phyloP scores from a whole-genome alignment of 345 rosid genomes.

The Chamaenerion angustifolium region DNA sequence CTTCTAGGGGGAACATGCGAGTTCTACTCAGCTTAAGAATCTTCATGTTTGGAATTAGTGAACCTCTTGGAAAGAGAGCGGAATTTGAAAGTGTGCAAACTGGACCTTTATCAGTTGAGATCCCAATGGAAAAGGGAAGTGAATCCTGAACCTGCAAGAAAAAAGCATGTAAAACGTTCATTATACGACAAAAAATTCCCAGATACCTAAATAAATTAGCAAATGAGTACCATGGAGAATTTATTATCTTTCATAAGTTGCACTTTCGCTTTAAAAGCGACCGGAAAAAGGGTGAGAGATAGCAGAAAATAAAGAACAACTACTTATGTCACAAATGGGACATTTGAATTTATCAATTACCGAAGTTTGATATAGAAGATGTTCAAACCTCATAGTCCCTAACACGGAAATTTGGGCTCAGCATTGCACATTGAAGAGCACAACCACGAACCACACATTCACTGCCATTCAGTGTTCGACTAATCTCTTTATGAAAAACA shows the following conservation, averaged over 20 bases:
- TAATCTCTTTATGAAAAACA: slow-evolving; percentile 92
- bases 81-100: slow-evolving; percentile 19
- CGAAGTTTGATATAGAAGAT: neutral
- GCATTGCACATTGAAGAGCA: slow-evolving; percentile 90
- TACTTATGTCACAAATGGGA: too few relatives aligned
- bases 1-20: slow-evolving; percentile 27
- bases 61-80: slow-evolving; percentile 36
- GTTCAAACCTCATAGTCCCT: slow-evolving; percentile 43
- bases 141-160: slow-evolving; percentile 45
- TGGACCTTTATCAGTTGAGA: slow-evolving; percentile 26
- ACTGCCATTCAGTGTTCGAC: slow-evolving; percentile 95
- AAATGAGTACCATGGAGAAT: too few relatives aligned
- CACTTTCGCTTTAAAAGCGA: too few relatives aligned
- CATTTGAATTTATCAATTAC: too few relatives aligned
- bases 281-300: too few relatives aligned
- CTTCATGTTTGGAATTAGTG: slow-evolving; percentile 31
- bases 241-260: too few relatives aligned
- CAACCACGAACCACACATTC: slow-evolving; percentile 88
- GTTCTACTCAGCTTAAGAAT: slow-evolving; percentile 28
- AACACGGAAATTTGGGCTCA: slow-evolving; percentile 77
- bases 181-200: too few relatives aligned
- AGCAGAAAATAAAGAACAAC: too few relatives aligned
- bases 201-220: too few relatives aligned
- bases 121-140: slow-evolving; percentile 38
- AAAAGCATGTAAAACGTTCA: neutral